These are phyloP conservation scores for Aurantiochytrium sp. DNA, from an alignment of 108 stramenopile genomes.

Conservation along the genomic window DNA sequence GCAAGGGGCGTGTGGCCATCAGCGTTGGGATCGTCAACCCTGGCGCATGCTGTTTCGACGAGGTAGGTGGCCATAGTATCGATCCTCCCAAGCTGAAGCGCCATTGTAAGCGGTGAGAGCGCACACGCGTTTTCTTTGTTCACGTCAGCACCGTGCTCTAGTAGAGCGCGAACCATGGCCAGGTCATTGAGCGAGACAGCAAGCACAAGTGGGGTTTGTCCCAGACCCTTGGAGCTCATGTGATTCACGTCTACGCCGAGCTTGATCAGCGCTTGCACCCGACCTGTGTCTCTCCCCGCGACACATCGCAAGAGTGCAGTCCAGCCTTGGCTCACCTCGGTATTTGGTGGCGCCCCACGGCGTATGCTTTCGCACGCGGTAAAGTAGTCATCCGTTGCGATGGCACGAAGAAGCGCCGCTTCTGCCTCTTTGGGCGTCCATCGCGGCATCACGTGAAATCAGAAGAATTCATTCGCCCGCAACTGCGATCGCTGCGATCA, in stretches of 20 bases:
- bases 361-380: not conserved
- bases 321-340: not conserved
- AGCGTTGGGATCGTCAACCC: not conserved
- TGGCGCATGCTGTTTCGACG: not conserved
- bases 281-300: not conserved
- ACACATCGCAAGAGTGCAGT: not conserved
- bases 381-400: not conserved
- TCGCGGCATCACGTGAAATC: not conserved
- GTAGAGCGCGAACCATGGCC: not conserved
- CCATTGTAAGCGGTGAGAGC: not conserved
- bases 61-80: not conserved
- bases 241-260: not conserved
- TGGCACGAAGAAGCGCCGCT: not conserved
- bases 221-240: not conserved
- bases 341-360: not conserved
- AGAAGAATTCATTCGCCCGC: too few species aligned
- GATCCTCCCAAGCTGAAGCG: not conserved
- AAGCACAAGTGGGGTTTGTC: not conserved
- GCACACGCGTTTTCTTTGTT: not conserved
- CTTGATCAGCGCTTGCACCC: not conserved
- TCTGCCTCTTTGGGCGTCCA: not conserved
- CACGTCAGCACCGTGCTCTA: not conserved
- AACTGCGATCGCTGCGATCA: too few species aligned
- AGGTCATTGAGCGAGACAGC: not conserved
- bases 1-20: not conserved